Evolutionary conservation across 257 asterid species (phyloP), one percentile per base, ranked within the genome.

Genomic region (Lavandula angustifolia): DNA sequence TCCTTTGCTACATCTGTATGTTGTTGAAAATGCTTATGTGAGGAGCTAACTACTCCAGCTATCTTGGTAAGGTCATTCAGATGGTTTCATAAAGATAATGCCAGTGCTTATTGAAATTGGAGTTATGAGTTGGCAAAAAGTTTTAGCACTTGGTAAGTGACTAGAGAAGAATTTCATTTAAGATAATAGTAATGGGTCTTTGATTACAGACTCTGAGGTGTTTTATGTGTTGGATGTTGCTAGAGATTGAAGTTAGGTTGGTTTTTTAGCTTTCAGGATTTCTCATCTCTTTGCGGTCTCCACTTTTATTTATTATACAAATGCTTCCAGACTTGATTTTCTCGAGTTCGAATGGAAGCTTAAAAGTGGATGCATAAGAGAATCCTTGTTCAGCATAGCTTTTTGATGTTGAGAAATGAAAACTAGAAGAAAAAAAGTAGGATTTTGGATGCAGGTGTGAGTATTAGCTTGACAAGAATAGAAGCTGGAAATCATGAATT

Each of bases 141-240:
- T 0, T 33, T 33, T 34, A 47, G 12, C 38, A 31, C 16, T 12
- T 22, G 61, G 70, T 49, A 31, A 47, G 10, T 35, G 59, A 51
- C 55, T 29, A 35, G 41, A 35, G 43, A 49, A 51, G 16, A 48
- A 9, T 9, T 32, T 18, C 51, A 6, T 6, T 22, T 10, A 9
- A 8, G 60, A 64, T 50, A 37, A 65, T 53, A 5, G 17, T 42
- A 65, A 52, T 65, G n/a, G n/a, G n/a, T n/a, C n/a, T n/a, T n/a
- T n/a, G n/a, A n/a, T n/a, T n/a, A n/a, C n/a, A n/a, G n/a, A n/a
- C n/a, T n/a, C n/a, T n/a, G n/a, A n/a, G n/a, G n/a, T n/a, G n/a
- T n/a, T n/a, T n/a, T n/a, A n/a, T n/a, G n/a, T n/a, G n/a, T n/a
- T n/a, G n/a, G n/a, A n/a, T n/a, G n/a, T n/a, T n/a, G n/a, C n/a